Conservation (phyloP, 768 basidiomycete species). For the Pleurotus platypus region DNA sequence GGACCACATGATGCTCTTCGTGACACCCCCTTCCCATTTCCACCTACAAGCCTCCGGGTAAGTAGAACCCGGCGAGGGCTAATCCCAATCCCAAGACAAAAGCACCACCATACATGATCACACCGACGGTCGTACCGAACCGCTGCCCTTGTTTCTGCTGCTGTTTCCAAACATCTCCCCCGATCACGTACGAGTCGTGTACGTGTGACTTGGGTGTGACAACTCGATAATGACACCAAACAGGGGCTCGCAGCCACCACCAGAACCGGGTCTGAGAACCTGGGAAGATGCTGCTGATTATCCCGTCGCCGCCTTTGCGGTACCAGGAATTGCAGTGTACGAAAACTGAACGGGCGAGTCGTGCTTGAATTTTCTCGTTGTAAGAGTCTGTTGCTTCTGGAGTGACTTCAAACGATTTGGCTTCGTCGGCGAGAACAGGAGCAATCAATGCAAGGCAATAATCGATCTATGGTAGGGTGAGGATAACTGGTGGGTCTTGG, state of each 20-base stretch:
- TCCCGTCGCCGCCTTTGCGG: slow-evolving; percentile 22
- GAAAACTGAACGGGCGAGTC: slow-evolving; percentile 30
- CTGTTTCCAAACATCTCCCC: neutral
- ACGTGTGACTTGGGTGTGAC: slow-evolving; percentile 6
- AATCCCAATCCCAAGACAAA: neutral
- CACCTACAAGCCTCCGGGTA: neutral
- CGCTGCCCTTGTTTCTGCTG: neutral
- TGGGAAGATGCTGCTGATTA: slow-evolving; percentile 26
- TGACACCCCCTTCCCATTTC: neutral
- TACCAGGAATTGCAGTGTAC: slow-evolving; percentile 32
- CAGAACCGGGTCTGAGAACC: slow-evolving; percentile 27
- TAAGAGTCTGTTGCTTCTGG: slow-evolving; percentile 31
- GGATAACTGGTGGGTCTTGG: too few species aligned
- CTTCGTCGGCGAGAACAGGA: slow-evolving; percentile 32
- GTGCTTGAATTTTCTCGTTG: slow-evolving; percentile 33
- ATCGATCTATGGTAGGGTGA: slow-evolving; percentile 25
- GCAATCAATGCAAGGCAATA: slow-evolving; percentile 38
- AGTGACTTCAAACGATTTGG: slow-evolving; percentile 32
- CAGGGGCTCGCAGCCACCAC: slow-evolving; percentile 28
- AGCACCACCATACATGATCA: neutral
- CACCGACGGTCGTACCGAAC: neutral
- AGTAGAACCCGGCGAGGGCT: neutral
- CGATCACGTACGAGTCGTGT: too few species aligned
- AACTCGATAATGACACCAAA: slow-evolving; percentile 29
- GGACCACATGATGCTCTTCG: neutral